Conservation (phyloP, 2,329 filamentous ascomycete species). For the Byssochlamys sp. region DNA sequence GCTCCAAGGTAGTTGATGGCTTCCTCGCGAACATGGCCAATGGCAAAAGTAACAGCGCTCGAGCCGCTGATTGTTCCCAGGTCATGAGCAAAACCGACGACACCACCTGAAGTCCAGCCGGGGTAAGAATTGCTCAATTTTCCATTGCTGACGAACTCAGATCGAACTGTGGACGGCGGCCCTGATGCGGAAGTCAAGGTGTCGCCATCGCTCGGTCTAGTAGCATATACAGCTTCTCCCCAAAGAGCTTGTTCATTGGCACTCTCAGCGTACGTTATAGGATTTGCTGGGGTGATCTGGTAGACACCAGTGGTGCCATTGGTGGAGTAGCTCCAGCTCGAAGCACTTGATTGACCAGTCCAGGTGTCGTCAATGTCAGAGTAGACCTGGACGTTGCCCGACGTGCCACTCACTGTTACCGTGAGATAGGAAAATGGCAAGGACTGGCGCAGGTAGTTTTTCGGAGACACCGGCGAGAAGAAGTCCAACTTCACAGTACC, state of each 20-base stretch:
- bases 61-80: slow-evolving; percentile 22
- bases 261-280: slow-evolving; percentile 23
- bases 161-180: slow-evolving; percentile 15
- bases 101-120: slow-evolving; percentile 18
- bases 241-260: slow-evolving; percentile 31
- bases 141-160: slow-evolving; percentile 25
- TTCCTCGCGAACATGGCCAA: slow-evolving; percentile 32
- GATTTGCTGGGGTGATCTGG: slow-evolving; percentile 22
- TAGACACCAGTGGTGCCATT: slow-evolving; percentile 21
- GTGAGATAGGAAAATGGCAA: slow-evolving; percentile 37
- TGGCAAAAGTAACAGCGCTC: slow-evolving; percentile 30
- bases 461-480: slow-evolving; percentile 36
- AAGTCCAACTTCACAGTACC: slow-evolving; percentile 33
- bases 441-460: slow-evolving; percentile 34
- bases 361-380: slow-evolving; percentile 37
- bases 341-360: slow-evolving; percentile 24
- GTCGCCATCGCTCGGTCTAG: slow-evolving; percentile 16
- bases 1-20: slow-evolving; percentile 34
- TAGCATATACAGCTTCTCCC: slow-evolving; percentile 34
- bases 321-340: slow-evolving; percentile 15
- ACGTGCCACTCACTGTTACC: slow-evolving; percentile 20
- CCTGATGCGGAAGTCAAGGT: slow-evolving; percentile 24
- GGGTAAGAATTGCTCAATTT: slow-evolving; percentile 14
- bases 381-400: slow-evolving; percentile 30
- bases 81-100: slow-evolving; percentile 32